Evolutionary conservation across 768 basidiomycete genomes (phyloP).

Genomic region (Russula lepida): DNA sequence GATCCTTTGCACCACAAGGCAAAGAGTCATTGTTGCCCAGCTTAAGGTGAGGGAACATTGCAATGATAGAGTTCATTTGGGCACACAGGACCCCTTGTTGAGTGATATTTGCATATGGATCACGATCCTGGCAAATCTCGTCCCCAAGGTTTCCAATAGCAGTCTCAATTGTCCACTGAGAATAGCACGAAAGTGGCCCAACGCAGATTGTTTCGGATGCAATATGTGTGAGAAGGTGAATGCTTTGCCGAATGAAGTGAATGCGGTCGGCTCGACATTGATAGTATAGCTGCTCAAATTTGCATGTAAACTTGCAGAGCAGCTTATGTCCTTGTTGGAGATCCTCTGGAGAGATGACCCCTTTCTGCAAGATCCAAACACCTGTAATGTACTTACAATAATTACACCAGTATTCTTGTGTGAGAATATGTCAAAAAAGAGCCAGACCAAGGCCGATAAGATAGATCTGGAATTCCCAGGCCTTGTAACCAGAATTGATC

Average conservation of each 20-base stretch:
- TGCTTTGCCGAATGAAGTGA: background rate
- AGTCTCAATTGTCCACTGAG: background rate
- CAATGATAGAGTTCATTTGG: background rate
- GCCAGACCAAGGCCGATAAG: conserved; percentile 24
- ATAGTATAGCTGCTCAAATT: background rate
- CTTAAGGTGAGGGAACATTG: no score
- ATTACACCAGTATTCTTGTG: conserved; percentile 23
- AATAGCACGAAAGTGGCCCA: background rate
- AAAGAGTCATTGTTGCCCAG: background rate
- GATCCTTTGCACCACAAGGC: no score
- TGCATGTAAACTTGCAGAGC: background rate
- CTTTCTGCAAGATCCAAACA: conserved; percentile 15
- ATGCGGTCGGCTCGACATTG: background rate
- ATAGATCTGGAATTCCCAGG: conserved; percentile 24
- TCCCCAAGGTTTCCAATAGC: no score
- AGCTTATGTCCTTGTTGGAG: background rate
- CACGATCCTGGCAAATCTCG: no score
- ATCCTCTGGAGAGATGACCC: background rate
- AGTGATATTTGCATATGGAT: no score
- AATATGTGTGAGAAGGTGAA: no score
- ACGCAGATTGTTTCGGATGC: no score
- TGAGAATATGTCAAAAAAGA: conserved; percentile 24
- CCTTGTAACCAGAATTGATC: conserved; percentile 30
- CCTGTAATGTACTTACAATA: conserved; percentile 26
- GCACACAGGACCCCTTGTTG: background rate